Evolutionary conservation across 805 yeast genomes (phyloP).

Genomic region (Pichia phayaonensis): DNA sequence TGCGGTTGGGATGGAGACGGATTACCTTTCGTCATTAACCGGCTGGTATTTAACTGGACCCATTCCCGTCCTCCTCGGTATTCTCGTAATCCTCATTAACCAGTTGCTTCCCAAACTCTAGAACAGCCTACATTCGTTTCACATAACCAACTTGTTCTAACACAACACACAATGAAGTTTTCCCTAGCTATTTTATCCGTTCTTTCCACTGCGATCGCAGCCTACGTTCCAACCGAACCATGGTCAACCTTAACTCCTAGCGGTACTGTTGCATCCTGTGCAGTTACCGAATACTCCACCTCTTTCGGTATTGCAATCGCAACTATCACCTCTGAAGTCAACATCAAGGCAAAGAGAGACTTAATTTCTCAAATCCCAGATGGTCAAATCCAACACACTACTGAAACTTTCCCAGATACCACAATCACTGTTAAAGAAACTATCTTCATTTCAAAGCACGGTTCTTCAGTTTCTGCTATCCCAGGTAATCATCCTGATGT

Average conservation of each 20-base stretch:
- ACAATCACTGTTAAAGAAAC: conserved; percentile 21
- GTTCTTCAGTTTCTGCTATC: conserved; percentile 29
- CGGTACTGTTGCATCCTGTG: conserved; percentile 37
- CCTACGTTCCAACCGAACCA: conserved; percentile 57
- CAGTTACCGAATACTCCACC: conserved; percentile 46
- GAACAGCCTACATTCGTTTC: conserved; percentile 1
- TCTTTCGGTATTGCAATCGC: conserved; percentile 67
- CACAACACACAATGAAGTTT: conserved; percentile 10
- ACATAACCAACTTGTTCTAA: neutral
- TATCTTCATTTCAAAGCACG: conserved; percentile 29
- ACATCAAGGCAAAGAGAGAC: conserved; percentile 27
- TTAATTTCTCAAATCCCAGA: conserved; percentile 38
- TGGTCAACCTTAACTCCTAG: conserved; percentile 68
- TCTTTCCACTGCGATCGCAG: conserved; percentile 46
- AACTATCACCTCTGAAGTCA: conserved; percentile 36
- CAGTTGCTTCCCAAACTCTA: neutral
- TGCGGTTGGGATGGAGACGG: neutral
- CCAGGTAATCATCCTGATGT: conserved; percentile 12
- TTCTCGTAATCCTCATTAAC: neutral
- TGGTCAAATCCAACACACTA: conserved; percentile 37
- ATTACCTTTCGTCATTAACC: no score
- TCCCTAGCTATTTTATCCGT: conserved; percentile 31
- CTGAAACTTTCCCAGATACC: conserved; percentile 20
- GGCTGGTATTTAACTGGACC: neutral
- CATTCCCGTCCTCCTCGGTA: neutral